Evolutionary conservation across 2,329 filamentous ascomycete species (phyloP).

Genomic region (Diaporthe sp.): DNA sequence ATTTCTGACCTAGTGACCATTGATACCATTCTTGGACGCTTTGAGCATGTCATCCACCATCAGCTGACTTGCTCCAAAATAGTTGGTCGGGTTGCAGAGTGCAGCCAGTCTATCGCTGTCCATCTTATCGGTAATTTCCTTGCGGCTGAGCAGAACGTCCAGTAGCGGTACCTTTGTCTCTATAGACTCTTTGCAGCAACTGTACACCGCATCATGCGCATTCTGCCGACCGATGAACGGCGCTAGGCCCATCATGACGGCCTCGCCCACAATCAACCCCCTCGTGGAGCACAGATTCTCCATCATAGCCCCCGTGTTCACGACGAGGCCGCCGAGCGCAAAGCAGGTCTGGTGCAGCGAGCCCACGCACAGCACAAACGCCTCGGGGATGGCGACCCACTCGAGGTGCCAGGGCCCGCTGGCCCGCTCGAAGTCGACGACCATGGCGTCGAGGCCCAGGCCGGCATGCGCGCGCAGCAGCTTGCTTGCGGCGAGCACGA

Average conservation of each 20-base stretch:
- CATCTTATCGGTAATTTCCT: slow-evolving; percentile 54
- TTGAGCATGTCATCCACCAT: slow-evolving; percentile 44
- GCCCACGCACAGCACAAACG: slow-evolving; percentile 63
- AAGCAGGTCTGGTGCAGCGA: slow-evolving; percentile 65
- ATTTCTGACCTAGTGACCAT: not conserved
- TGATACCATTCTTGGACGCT: not conserved
- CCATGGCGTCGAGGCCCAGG: slow-evolving; percentile 65
- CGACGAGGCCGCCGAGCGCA: slow-evolving; percentile 60
- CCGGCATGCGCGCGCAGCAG: slow-evolving; percentile 62
- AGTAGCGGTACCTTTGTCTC: slow-evolving; percentile 52
- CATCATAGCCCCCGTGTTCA: slow-evolving; percentile 60
- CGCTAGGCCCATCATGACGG: slow-evolving; percentile 71
- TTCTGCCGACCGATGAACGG: slow-evolving; percentile 60
- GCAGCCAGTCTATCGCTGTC: slow-evolving; percentile 34
- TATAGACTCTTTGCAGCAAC: slow-evolving; percentile 56
- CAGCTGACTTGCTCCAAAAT: slow-evolving; percentile 44
- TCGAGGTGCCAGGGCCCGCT: slow-evolving; percentile 70
- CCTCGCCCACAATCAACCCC: slow-evolving; percentile 66
- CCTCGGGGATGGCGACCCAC: slow-evolving; percentile 65
- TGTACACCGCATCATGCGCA: slow-evolving; percentile 67
- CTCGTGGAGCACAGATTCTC: slow-evolving; percentile 60
- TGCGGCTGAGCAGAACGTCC: slow-evolving; percentile 51
- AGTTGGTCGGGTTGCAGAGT: slow-evolving; percentile 51
- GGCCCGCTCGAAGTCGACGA: slow-evolving; percentile 66
- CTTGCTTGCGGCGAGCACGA: slow-evolving; percentile 65